Base-by-base conservation (phyloP, 495 filamentous ascomycete genomes). In the Letharia lupina region DNA sequence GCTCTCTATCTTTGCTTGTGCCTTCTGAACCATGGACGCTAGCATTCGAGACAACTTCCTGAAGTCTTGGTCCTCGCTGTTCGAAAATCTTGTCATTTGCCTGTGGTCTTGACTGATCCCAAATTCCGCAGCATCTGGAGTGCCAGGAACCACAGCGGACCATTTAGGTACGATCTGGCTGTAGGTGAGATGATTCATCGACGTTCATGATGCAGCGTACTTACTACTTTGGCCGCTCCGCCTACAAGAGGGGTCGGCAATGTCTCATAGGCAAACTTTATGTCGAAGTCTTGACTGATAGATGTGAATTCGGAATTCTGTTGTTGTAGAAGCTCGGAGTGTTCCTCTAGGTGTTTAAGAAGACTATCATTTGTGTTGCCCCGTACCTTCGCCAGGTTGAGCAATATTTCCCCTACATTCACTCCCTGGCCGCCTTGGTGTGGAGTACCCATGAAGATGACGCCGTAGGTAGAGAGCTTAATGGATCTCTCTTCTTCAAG, bases 381-480 rank as follows among this genome's bases (percentile, higher is more conserved):
- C 13, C 59, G 54, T 28, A 52, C 41, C 44, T 44, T 67, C 7
- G 47, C 66, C 33, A 65, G 18, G n/a, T 68, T 66, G 31, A 65
- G 62, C 44, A 68, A 4, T 28, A 68, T 48, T 35, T 65, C 37
- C 31, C 48, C 50, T 13, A 50, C 20, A 0, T 28, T 16, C 33
- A 68, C 66, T 7, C 66, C 66, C n/a, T 62, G 47, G 11, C 65
- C 65, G 42, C 67, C 67, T 68, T 69, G 67, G 40, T 63, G 67
- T 13, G 67, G 67, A 41, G 47, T 67, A 11, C 67, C 65, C 50
- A 62, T 67, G 42, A 69, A 69, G 28, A 67, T 54, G 40, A 63
- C 47, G 3, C 67, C 67, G 60, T 67, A 67, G 4, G 67, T 69
- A 3, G 65, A 69, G 39, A 65, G 15, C 40, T 68, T 66, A 28